Evolutionary conservation across 768 basidiomycete species (phyloP).

Genomic region (Amyloporia xantha): DNA sequence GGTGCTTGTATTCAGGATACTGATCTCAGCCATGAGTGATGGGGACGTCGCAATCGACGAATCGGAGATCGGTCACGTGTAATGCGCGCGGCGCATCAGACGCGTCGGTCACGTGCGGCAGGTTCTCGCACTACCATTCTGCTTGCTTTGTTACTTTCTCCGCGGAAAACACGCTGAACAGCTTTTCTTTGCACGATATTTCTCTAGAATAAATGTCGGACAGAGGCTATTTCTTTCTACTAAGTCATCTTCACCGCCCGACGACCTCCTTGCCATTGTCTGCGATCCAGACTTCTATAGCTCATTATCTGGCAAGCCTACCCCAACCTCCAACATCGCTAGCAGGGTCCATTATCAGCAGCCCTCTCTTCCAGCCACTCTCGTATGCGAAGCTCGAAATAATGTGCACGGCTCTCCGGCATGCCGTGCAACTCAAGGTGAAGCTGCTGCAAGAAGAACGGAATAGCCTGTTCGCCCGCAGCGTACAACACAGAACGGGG

Average conservation of each 20-base stretch:
- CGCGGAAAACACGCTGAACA: no score
- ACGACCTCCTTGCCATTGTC: constrained; percentile 37
- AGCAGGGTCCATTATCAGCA: constrained; percentile 48
- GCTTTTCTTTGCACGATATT: no score
- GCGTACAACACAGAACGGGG: background rate
- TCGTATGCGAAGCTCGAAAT: constrained; percentile 42
- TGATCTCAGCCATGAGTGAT: no score
- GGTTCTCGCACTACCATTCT: no score
- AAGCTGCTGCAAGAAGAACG: constrained; percentile 32
- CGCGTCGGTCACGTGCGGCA: no score
- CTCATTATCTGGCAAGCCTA: constrained; percentile 50
- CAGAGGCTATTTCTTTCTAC: constrained; percentile 36
- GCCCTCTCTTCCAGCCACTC: constrained; percentile 46
- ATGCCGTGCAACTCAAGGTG: constrained; percentile 51
- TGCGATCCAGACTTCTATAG: constrained; percentile 48
- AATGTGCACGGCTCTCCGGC: constrained; percentile 49
- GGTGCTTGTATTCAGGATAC: no score
- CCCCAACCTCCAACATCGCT: constrained; percentile 50
- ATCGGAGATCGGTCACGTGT: no score
- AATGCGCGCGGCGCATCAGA: no score
- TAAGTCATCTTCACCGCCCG: constrained; percentile 45
- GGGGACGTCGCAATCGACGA: no score
- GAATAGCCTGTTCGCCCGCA: constrained; percentile 14
- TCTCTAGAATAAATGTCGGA: no score
- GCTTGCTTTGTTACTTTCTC: no score